phyloP scores from a whole-genome alignment of 495 filamentous ascomycete genomes.

The Neurospora sp. region DNA sequence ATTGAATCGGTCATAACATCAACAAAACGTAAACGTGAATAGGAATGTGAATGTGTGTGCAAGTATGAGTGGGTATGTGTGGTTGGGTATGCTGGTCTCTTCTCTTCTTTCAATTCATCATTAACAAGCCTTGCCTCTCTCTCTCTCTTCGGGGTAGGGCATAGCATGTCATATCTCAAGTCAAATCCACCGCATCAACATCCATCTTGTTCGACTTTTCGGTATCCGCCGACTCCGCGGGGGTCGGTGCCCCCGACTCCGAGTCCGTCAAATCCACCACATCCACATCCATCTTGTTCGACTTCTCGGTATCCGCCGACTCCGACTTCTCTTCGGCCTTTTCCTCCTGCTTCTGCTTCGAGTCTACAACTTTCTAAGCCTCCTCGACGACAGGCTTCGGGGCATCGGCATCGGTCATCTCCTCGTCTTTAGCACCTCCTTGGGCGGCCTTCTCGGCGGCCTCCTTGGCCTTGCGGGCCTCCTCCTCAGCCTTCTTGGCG shows the following conservation, averaged over 20 bases:
- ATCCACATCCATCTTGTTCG: too few relatives aligned
- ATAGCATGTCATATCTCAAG: background rate
- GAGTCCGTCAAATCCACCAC: background rate
- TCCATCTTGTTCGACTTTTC: background rate
- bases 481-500: conserved; percentile 66
- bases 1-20: background rate
- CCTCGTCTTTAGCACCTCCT: conserved; percentile 36
- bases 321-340: background rate
- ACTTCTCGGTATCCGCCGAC: background rate
- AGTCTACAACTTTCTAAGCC: conserved; percentile 2
- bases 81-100: background rate
- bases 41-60: background rate
- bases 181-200: background rate
- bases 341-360: background rate
- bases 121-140: background rate
- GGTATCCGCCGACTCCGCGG: background rate
- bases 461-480: conserved; percentile 38
- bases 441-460: conserved; percentile 24
- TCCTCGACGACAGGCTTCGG: conserved; percentile 35
- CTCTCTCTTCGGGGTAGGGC: background rate
- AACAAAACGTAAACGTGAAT: background rate
- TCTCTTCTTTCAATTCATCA: conserved; percentile 1
- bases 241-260: background rate
- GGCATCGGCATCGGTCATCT: conserved; percentile 47
- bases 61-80: background rate